Evolutionary conservation across 2,329 filamentous ascomycete species (phyloP), one percentile per base, ranked within the genome.

Genomic region (Alternaria rosae): DNA sequence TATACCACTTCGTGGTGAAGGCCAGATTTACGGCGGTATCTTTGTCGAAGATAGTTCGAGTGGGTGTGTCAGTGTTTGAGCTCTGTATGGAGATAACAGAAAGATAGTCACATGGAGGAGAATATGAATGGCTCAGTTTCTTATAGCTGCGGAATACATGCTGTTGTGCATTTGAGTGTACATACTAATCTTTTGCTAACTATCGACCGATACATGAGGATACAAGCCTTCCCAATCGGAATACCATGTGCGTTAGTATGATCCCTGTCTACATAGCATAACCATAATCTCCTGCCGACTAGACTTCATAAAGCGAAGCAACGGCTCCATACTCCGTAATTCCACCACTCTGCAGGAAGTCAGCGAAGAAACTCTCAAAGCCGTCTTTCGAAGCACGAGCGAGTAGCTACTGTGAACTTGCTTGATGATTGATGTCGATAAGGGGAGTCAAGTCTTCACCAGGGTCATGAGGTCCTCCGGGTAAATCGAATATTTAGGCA

Each of bases 21-120:
- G 70, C 1, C 72, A 75, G 30, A 71, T 74, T 4, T 77, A 77
- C 62, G 74, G 74, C 2, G 71, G 76, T 3, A 54, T 78, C 6
- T 78, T 78, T 32, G 67, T 77, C 6, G 76, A 78, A 54, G 64
- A 70, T 35, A 73, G 71, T 26, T 58, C 59, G 8, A 44, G 15
- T 7, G 73, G 67, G 2, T 74, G 73, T 25, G 44, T 71, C 9
- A 75, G 69, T 53, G 9, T 67, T 8, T 71, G 56, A 67, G 23
- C 11, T 23, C 12, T 3, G 42, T 30, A n/a, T 38, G n/a, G n/a
- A n/a, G 13, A 23, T 1, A 21, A 1, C 13, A 8, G 6, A 23
- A 23, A 6, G 1, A 6, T 21, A 10, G 17, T 6, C 41, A 43
- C 41, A 5, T n/a, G n/a, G n/a, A n/a, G n/a, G n/a, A n/a, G n/a